These are phyloP conservation scores for Serendipita vermifera DNA, from an alignment of 768 basidiomycete genomes.

Conservation along the genomic window DNA sequence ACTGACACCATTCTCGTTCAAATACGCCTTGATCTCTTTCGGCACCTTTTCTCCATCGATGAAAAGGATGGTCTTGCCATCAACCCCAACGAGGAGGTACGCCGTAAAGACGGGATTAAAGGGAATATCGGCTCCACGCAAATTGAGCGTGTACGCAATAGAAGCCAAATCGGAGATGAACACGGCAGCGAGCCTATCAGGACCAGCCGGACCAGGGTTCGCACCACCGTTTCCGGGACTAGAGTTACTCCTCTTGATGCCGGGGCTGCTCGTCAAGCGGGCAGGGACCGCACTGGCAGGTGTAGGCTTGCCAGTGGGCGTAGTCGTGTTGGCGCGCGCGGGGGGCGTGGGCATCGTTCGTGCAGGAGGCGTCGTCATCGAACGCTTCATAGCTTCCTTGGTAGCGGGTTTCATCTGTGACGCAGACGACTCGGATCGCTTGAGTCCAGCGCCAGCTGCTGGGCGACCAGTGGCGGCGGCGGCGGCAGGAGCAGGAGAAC, in stretches of 20 bases:
- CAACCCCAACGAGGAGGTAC: constrained; percentile 61
- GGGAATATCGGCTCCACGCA: constrained; percentile 81
- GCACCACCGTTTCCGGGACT: neutral
- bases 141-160: constrained; percentile 77
- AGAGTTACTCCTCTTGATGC: neutral
- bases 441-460: too few relatives aligned
- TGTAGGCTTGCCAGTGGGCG: neutral
- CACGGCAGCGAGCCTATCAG: constrained; percentile 54
- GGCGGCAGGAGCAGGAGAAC: neutral
- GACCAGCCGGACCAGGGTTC: constrained; percentile 31
- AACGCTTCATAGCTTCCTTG: constrained; percentile 1
- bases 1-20: constrained; percentile 43
- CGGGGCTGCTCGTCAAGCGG: constrained; percentile 8
- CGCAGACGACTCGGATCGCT: too few relatives aligned
- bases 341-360: too few relatives aligned
- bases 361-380: neutral
- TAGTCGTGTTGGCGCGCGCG: too few relatives aligned
- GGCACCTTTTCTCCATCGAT: constrained; percentile 55
- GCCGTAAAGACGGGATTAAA: constrained; percentile 87
- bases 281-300: constrained; percentile 13
- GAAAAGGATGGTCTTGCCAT: constrained; percentile 47
- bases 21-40: constrained; percentile 43
- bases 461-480: too few relatives aligned
- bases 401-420: neutral
- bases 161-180: constrained; percentile 54